Percentiles rank a stretch among this genome's conserved stretches.
These are phyloP conservation scores for Aspergillus oerlinghausenensis DNA, from an alignment of 2,329 filamentous ascomycete genomes.

Conservation along the genomic window DNA sequence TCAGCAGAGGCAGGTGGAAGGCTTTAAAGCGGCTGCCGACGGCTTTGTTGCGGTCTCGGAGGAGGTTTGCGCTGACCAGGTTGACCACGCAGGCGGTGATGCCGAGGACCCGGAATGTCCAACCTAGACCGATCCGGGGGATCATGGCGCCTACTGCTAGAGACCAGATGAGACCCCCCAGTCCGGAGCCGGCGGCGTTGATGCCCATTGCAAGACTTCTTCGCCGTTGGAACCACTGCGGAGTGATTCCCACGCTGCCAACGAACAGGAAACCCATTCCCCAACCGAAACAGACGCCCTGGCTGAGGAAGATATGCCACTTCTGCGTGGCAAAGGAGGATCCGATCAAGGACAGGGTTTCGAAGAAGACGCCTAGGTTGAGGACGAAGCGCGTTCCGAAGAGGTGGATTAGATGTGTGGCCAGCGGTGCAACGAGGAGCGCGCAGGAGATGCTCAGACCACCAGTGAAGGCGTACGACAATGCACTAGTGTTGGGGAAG, in stretches of 20 bases:
- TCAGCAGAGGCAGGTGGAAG: slow-evolving; percentile 52
- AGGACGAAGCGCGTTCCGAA: slow-evolving; percentile 53
- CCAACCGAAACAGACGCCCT: slow-evolving; percentile 59
- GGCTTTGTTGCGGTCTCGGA: slow-evolving; percentile 56
- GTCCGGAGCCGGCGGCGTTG: slow-evolving; percentile 53
- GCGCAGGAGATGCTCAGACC: slow-evolving; percentile 56
- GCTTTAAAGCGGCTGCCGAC: slow-evolving; percentile 49
- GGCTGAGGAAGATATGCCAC: slow-evolving; percentile 58
- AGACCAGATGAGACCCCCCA: slow-evolving; percentile 57
- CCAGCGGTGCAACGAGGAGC: slow-evolving; percentile 54
- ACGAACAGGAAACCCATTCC: slow-evolving; percentile 62
- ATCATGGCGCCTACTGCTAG: slow-evolving; percentile 57
- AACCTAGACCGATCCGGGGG: slow-evolving; percentile 50
- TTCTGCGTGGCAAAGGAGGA: slow-evolving; percentile 53
- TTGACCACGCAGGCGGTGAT: slow-evolving; percentile 53
- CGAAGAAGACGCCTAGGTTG: slow-evolving; percentile 52
- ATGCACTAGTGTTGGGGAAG: slow-evolving; percentile 51
- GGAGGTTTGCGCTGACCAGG: slow-evolving; percentile 48
- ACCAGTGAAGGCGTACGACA: slow-evolving; percentile 58
- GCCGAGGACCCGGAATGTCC: slow-evolving; percentile 59
- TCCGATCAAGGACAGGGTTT: slow-evolving; percentile 52
- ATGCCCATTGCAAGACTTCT: slow-evolving; percentile 59
- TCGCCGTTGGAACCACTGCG: slow-evolving; percentile 59
- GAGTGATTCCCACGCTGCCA: slow-evolving; percentile 50
- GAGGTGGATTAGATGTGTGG: slow-evolving; percentile 49